Conservation (phyloP, 495 filamentous ascomycete genomes). For the Tuber melanosporum region DNA sequence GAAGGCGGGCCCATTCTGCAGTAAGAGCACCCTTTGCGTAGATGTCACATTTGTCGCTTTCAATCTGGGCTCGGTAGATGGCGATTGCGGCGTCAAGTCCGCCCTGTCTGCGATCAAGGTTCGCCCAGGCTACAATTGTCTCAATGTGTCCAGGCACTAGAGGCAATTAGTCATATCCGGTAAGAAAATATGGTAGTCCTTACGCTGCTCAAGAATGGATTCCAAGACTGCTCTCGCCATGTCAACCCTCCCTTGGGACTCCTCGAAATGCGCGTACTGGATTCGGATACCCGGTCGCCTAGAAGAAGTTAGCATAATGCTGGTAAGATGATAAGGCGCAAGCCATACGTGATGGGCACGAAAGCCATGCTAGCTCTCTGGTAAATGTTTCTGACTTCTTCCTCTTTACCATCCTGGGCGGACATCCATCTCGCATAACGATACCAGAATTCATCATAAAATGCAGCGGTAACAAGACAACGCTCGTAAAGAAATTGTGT, state of each 20-base stretch:
- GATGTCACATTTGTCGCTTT: conserved; percentile 62
- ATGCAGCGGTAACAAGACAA: conserved; percentile 82
- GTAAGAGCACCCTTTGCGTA: conserved; percentile 81
- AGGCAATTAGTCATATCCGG: conserved; percentile 38
- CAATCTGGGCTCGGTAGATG: conserved; percentile 73
- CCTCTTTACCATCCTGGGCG: conserved; percentile 69
- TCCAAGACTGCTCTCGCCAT: conserved; percentile 77
- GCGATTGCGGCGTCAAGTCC: conserved; percentile 83
- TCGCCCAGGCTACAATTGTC: conserved; percentile 81
- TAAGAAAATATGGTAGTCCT: background rate
- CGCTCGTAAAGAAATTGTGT: conserved; percentile 86
- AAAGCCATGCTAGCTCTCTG: conserved; percentile 77
- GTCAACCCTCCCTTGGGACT: conserved; percentile 66
- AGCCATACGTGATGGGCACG: conserved; percentile 62
- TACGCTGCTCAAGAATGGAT: conserved; percentile 56
- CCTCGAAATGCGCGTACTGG: conserved; percentile 92
- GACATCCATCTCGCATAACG: conserved; percentile 97
- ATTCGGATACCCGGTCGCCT: conserved; percentile 68
- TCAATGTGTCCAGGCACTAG: conserved; percentile 72
- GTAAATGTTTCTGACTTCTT: conserved; percentile 91
- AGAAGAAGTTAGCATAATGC: conserved; percentile 10
- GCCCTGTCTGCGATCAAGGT: conserved; percentile 73
- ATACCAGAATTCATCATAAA: conserved; percentile 97
- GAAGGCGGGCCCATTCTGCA: conserved; percentile 77
- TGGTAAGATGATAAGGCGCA: background rate